Evolutionary conservation across 768 basidiomycete genomes (phyloP).

Genomic region (Trametes gibbosa): DNA sequence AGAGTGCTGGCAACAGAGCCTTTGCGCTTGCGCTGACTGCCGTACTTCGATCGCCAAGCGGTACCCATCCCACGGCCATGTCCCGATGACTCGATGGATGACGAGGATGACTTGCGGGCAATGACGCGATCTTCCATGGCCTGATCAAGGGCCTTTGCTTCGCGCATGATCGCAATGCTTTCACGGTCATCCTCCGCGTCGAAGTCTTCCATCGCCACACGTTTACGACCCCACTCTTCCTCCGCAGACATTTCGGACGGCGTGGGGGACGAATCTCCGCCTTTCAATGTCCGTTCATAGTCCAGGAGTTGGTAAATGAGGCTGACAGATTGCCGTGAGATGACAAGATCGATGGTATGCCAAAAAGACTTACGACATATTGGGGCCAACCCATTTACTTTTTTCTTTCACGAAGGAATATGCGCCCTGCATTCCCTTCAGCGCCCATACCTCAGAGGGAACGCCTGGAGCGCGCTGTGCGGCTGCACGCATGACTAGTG

Average conservation of each 20-base stretch:
- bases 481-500: constrained; percentile 92
- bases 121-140: constrained; percentile 84
- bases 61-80: constrained; percentile 61
- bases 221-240: constrained; percentile 77
- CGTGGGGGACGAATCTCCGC: constrained; percentile 45
- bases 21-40: constrained; percentile 58
- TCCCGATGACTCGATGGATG: constrained; percentile 52
- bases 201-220: constrained; percentile 57
- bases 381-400: constrained; percentile 85
- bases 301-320: constrained; percentile 93
- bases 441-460: constrained; percentile 70
- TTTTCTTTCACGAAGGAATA: constrained; percentile 89
- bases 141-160: constrained; percentile 80
- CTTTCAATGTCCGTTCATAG: constrained; percentile 75
- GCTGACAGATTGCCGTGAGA: constrained; percentile 36
- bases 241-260: constrained; percentile 59
- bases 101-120: constrained; percentile 68
- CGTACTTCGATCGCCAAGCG: constrained; percentile 64
- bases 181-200: constrained; percentile 54
- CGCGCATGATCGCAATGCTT: constrained; percentile 59
- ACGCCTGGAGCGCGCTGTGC: constrained; percentile 62
- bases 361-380: constrained; percentile 78
- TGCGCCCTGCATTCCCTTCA: constrained; percentile 87
- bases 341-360: constrained; percentile 1
- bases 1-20: constrained; percentile 72